phyloP scores from a whole-genome alignment of 305 asterid species.

The Fraxinus latifolia region DNA sequence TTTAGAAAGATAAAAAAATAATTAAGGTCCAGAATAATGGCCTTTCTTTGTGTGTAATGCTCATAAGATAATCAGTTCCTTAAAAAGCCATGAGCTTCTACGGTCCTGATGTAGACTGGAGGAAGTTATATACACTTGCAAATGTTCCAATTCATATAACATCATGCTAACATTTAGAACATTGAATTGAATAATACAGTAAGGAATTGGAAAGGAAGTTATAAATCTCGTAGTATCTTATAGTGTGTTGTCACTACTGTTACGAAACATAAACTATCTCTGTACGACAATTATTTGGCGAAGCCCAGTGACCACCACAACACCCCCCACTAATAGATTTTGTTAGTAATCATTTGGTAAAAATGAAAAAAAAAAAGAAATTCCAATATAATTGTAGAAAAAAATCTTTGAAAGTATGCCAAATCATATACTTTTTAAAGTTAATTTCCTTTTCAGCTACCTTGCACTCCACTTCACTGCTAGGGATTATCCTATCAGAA shows the following conservation, averaged over 20 bases:
- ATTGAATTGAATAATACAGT: not conserved
- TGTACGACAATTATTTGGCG: not conserved
- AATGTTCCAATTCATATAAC: not conserved
- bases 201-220: not conserved
- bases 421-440: not conserved
- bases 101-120: not conserved
- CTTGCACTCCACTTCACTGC: not conserved
- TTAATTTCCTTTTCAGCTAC: not conserved
- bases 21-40: not conserved
- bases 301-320: not conserved
- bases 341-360: not conserved
- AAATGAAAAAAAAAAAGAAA: not conserved
- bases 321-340: not conserved
- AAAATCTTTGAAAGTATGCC: not conserved
- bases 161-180: not conserved
- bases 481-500: not conserved
- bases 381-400: not conserved
- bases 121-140: not conserved
- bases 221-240: not conserved
- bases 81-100: not conserved
- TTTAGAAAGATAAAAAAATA: not conserved
- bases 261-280: not conserved
- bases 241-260: not conserved
- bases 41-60: not conserved
- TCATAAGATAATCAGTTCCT: not conserved